phyloP scores from a whole-genome alignment of 176 grass and related monocot species.

The Aegilops umbellulata region DNA sequence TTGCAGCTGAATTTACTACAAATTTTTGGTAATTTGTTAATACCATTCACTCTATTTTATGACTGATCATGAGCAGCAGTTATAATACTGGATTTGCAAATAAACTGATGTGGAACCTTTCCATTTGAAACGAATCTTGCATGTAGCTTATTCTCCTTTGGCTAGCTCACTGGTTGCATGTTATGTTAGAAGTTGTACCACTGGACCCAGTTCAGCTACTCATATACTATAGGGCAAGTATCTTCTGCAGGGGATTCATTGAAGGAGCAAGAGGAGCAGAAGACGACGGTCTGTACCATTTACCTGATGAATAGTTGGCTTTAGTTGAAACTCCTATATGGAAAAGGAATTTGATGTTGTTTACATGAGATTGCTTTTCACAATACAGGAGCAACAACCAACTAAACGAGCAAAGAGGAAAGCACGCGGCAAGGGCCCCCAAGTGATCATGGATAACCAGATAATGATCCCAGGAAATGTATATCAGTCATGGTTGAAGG shows the following conservation, averaged over 20 bases:
- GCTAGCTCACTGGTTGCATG: constrained; percentile 4
- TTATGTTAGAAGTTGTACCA: neutral
- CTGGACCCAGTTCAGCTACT: constrained; percentile 7
- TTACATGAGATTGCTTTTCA: constrained; percentile 29
- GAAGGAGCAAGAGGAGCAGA: constrained; percentile 47
- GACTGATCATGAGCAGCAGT: neutral
- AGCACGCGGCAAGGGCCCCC: constrained; percentile 13
- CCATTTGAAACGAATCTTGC: neutral
- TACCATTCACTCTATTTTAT: constrained; percentile 2
- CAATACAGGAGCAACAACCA: constrained; percentile 24
- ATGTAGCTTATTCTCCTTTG: neutral
- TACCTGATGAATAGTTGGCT: constrained; percentile 4
- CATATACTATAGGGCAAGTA: neutral
- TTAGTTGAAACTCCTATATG: neutral
- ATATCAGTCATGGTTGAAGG: constrained; percentile 80
- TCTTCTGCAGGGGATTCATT: constrained; percentile 39
- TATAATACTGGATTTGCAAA: constrained; percentile 1
- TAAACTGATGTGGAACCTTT: constrained; percentile 3
- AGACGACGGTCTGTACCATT: constrained; percentile 38
- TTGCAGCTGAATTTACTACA: neutral
- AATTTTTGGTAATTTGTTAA: neutral
- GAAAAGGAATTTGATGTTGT: constrained; percentile 10
- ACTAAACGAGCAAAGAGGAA: constrained; percentile 51
- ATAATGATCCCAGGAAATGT: constrained; percentile 66
- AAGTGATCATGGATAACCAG: constrained; percentile 59